Evolutionary conservation across 176 grass and related monocot genomes (phyloP), one percentile per base, ranked within the genome.

Genomic region (Rhynchospora breviuscula): DNA sequence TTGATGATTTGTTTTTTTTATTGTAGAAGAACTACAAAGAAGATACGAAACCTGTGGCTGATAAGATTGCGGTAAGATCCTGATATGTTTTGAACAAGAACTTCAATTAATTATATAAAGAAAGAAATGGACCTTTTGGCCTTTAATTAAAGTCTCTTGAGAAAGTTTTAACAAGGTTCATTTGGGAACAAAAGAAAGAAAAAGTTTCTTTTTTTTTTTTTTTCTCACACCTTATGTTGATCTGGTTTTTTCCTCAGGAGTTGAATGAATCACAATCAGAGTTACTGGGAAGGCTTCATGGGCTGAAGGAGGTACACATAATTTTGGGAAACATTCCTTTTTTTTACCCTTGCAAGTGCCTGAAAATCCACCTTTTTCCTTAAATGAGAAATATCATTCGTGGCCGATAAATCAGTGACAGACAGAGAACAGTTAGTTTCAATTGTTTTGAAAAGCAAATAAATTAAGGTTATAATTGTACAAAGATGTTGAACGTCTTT

Each of bases 271-370:
- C 95, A 6, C 95, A 98, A 63, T 87, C 91, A 56, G 91, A 98
- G 53, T 86, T 98, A 88, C 72, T 95, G 81, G 86, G 79, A 29
- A 93, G 95, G 74, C 91, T 98, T 77, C 75, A 72, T 66, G 92
- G 92, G 59, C 82, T 98, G 31, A 98, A 95, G 80, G 90, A 95
- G 89, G n/a, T n/a, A n/a, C n/a, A n/a, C n/a, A n/a, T n/a, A n/a
- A n/a, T n/a, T n/a, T n/a, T n/a, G n/a, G n/a, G n/a, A n/a, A n/a
- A n/a, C n/a, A n/a, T n/a, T n/a, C n/a, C n/a, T n/a, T n/a, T n/a
- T n/a, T n/a, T n/a, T n/a, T n/a, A n/a, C n/a, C n/a, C n/a, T n/a
- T n/a, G n/a, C n/a, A n/a, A n/a, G n/a, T n/a, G n/a, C n/a, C n/a
- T n/a, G n/a, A 14, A 29, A 54, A 47, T 47, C 15, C 71, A 76